A percentile compares a stretch with the other conserved stretches of the same genome.
Conservation (phyloP, 2,329 filamentous ascomycete genomes). For the Byssothecium circinans region DNA sequence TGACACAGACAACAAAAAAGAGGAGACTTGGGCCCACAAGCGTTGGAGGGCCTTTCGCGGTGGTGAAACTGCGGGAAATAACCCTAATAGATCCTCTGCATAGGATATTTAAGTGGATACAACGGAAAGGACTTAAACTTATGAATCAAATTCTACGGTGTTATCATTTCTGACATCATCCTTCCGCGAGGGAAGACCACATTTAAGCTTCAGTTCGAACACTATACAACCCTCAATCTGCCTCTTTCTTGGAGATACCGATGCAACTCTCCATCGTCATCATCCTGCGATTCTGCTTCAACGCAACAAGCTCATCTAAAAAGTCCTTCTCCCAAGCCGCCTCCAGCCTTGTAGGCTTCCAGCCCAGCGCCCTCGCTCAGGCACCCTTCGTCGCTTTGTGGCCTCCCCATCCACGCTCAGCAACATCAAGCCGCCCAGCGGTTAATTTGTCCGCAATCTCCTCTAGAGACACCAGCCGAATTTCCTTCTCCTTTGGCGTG, state of each 20-base stretch:
- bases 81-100: too few relatives aligned
- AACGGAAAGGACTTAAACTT: too few relatives aligned
- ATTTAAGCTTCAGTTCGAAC: too few relatives aligned
- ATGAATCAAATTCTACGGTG: too few relatives aligned
- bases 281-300: slow-evolving; percentile 13
- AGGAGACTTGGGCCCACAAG: too few relatives aligned
- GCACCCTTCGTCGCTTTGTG: slow-evolving; percentile 18
- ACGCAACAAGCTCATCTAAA: slow-evolving; percentile 16
- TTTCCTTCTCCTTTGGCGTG: slow-evolving; percentile 17
- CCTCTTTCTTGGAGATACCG: slow-evolving; percentile 7
- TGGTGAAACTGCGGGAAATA: too few relatives aligned
- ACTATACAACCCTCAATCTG: neutral
- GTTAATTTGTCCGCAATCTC: slow-evolving; percentile 17
- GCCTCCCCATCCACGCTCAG: slow-evolving; percentile 16
- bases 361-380: slow-evolving; percentile 14
- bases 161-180: too few relatives aligned
- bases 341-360: slow-evolving; percentile 14
- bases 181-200: too few relatives aligned
- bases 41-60: too few relatives aligned
- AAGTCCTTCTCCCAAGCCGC: slow-evolving; percentile 19
- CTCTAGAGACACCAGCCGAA: slow-evolving; percentile 11
- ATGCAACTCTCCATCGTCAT: slow-evolving; percentile 14
- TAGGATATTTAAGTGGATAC: too few relatives aligned
- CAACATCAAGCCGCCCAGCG: slow-evolving; percentile 13
- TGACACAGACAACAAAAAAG: too few relatives aligned